Evolutionary conservation across 345 rosid species (phyloP), one percentile per base, ranked within the genome.

Genomic region (Erysimum cheiranthoides): DNA sequence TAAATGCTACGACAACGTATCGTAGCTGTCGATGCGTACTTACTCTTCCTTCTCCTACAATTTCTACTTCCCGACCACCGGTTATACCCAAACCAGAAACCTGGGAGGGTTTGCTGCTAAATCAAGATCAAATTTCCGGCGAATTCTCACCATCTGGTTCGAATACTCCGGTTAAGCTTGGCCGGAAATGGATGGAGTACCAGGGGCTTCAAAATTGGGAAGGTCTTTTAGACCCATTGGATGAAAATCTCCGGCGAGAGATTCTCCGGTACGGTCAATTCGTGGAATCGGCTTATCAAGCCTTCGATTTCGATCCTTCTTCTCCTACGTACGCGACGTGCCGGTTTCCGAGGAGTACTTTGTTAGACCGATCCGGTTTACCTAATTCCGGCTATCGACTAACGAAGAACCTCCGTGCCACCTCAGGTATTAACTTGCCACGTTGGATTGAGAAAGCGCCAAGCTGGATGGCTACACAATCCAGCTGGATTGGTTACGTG

Each of bases 401-500:
- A 3, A 88, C 96, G 13, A 78, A 82, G 69, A 73, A 90, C 39
- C 81, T 95, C 16, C 88, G 85, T 38, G 96, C 93, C 56, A 92
- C 97, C 14, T 88, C 95, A 3, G 92, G 93, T 8, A 83, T 90
- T 51, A 81, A 74, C 54, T 57, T 95, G 50, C 99, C 99, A 47
- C 73, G 84, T 11, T 95, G 97, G 97, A 73, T 79, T 0, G 88
- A 90, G 18, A 85, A 73, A 60, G 93, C 86, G 6, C 93, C 92
- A 0, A 70, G 82, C 30, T 88, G 99, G 97, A 51, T 87, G 79
- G 70, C 84, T 46, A 84, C 80, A 0, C 88, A 75, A 74, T 89
- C 97, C 61, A 92, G 97, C 78, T 95, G 99, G 99, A 90, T 95
- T 11, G 99, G 99, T 10, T 95, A 87, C 84, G 97, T 90, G 68